Conservation (phyloP, 371 early-diverging fungal species). For the Syncephalis fuscata region DNA sequence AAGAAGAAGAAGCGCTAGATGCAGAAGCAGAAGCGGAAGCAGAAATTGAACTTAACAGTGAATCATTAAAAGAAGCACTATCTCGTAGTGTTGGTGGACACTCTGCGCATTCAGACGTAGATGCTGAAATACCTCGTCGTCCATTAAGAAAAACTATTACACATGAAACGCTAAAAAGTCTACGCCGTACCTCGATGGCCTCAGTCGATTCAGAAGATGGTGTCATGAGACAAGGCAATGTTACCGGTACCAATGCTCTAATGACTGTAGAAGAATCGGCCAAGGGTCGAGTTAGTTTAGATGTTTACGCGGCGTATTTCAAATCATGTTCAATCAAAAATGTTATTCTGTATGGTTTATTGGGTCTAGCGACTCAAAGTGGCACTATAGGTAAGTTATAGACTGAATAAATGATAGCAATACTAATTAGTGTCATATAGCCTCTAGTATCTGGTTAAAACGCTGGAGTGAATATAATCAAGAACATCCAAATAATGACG, state of each 20-base stretch:
- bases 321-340: slow-evolving; percentile 43
- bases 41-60: slow-evolving; percentile 1
- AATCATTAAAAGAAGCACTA: background rate
- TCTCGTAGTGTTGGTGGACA: slow-evolving; percentile 1
- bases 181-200: slow-evolving; percentile 33
- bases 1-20: slow-evolving; percentile 14
- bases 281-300: slow-evolving; percentile 56
- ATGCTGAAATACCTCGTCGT: slow-evolving; percentile 2
- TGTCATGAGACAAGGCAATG: slow-evolving; percentile 8
- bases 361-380: slow-evolving; percentile 35
- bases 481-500: background rate
- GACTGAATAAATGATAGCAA: too few species aligned
- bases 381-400: slow-evolving; percentile 8
- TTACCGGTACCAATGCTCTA: slow-evolving; percentile 17
- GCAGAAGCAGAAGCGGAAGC: slow-evolving; percentile 10
- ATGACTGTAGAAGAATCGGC: slow-evolving; percentile 61
- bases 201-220: slow-evolving; percentile 14
- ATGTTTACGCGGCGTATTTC: slow-evolving; percentile 59
- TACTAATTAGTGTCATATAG: slow-evolving; percentile 15
- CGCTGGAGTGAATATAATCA: slow-evolving; percentile 34
- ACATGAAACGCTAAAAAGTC: slow-evolving; percentile 8
- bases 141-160: background rate
- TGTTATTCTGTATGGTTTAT: slow-evolving; percentile 30
- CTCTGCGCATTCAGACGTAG: slow-evolving; percentile 1
- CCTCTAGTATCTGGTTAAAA: slow-evolving; percentile 52